Evolutionary conservation across 192 early-diverging fungal genomes (phyloP), one percentile per base, ranked within the genome.

Genomic region (Coemansia sp.): DNA sequence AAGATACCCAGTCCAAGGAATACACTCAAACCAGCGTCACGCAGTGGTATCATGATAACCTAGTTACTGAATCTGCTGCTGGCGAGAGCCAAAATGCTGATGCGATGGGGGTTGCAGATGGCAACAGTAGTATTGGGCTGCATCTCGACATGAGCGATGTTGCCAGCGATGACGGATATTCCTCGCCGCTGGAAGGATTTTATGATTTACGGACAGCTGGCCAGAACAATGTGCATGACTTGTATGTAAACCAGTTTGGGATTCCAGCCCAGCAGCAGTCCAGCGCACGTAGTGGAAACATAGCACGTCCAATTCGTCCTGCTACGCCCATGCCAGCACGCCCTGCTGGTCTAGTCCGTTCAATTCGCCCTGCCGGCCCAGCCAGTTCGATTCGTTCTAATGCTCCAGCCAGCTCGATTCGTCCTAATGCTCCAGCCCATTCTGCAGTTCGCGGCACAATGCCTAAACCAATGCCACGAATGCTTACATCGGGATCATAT

Each of bases 141-240:
- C 25, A 9, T 9, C 25, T 8, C 12, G 9, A 27, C n/a, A 47
- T 29, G 14, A 27, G 25, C 23, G 23, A 37, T 26, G 29, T 4
- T 14, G 66, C 21, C 9, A 51, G 26, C 53, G 67, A 69, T 14
- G 74, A 62, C 14, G 74, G 74, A 22, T 77, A 71, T 52, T 67
- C 65, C 35, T 80, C 77, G 27, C 77, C 77, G 38, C 62, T 80
- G 26, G 77, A 80, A 43, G 77, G 77, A 4, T 80, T 80, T 62
- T 80, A 72, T 65, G 65, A 72, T 50, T 41, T 80, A 62, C 65
- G 69, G 8, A 35, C 59, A 3, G 12, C 53, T 27, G 26, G 37
- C 6, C 57, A 51, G 14, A 56, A 48, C 16, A 50, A 57, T 38
- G 39, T 26, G 6, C 23, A 25, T 16, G 66, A 65, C 37, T 58